Percentiles rank a stretch among this genome's conserved stretches.
These are phyloP conservation scores for Wickerhamiella cacticola DNA, from an alignment of 805 yeast genomes.

Conservation along the genomic window DNA sequence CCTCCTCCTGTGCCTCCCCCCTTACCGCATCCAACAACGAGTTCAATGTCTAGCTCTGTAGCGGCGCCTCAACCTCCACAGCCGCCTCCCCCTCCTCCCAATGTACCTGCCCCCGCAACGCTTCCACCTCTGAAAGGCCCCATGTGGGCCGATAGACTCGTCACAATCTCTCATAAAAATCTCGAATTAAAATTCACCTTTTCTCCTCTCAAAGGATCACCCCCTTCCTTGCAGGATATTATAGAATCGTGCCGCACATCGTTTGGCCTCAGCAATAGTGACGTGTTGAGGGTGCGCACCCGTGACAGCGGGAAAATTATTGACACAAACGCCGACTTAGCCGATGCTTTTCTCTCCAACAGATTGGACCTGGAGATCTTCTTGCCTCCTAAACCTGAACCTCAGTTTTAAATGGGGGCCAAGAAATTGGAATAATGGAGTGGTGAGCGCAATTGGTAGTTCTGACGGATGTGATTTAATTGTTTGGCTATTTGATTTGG, in stretches of 20 bases:
- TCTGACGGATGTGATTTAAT: too few species aligned
- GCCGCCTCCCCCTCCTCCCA: background rate
- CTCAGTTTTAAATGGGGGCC: background rate
- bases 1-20: background rate
- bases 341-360: constrained; percentile 34
- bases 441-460: too few species aligned
- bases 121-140: constrained; percentile 8
- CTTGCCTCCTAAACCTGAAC: constrained; percentile 20
- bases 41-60: too few species aligned
- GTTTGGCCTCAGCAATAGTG: constrained; percentile 41
- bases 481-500: too few species aligned
- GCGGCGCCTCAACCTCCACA: constrained; percentile 6
- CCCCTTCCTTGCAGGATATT: constrained; percentile 72
- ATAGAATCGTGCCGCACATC: constrained; percentile 64
- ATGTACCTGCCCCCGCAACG: background rate
- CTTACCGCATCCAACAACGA: background rate
- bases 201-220: constrained; percentile 52
- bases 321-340: constrained; percentile 38
- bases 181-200: constrained; percentile 47
- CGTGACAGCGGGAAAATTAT: constrained; percentile 26
- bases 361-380: constrained; percentile 35
- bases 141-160: constrained; percentile 22
- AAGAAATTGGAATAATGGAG: too few species aligned
- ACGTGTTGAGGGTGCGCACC: constrained; percentile 31
- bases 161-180: constrained; percentile 26